Conservation (phyloP, 139 green algal genomes). For the Marvania coccoides region DNA sequence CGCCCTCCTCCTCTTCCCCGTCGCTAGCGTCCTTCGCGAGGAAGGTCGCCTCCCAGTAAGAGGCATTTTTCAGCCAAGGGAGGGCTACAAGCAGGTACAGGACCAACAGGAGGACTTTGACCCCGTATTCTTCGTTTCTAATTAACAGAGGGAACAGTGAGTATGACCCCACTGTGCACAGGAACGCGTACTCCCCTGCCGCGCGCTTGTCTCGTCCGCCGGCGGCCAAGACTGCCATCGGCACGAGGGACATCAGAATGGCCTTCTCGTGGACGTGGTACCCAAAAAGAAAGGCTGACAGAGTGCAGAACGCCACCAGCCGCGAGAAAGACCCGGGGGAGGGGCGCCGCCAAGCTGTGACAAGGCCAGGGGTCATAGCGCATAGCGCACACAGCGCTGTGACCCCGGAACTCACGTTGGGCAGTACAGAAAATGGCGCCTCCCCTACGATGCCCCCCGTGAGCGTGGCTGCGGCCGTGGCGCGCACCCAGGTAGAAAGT, state of each 20-base stretch:
- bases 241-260: constrained; percentile 60
- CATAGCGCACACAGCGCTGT: constrained; percentile 42
- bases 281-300: constrained; percentile 81
- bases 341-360: constrained; percentile 38
- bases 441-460: constrained; percentile 69
- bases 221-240: constrained; percentile 28
- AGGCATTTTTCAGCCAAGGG: constrained; percentile 3
- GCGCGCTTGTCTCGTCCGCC: neutral
- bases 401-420: constrained; percentile 42
- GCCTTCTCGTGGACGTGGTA: constrained; percentile 99
- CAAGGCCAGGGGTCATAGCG: constrained; percentile 58
- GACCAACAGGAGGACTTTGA: constrained; percentile 62
- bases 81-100: constrained; percentile 24
- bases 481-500: no score
- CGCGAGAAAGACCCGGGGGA: constrained; percentile 14
- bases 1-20: neutral
- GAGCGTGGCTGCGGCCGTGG: neutral
- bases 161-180: constrained; percentile 42
- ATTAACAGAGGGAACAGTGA: constrained; percentile 81
- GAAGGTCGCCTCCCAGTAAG: neutral
- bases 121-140: constrained; percentile 54
- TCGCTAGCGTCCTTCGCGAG: neutral
- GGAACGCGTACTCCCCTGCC: constrained; percentile 41
- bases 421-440: constrained; percentile 66
- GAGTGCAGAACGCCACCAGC: constrained; percentile 37